These are phyloP conservation scores for Geopyxis carbonaria DNA, from an alignment of 495 filamentous ascomycete genomes.

Conservation along the genomic window DNA sequence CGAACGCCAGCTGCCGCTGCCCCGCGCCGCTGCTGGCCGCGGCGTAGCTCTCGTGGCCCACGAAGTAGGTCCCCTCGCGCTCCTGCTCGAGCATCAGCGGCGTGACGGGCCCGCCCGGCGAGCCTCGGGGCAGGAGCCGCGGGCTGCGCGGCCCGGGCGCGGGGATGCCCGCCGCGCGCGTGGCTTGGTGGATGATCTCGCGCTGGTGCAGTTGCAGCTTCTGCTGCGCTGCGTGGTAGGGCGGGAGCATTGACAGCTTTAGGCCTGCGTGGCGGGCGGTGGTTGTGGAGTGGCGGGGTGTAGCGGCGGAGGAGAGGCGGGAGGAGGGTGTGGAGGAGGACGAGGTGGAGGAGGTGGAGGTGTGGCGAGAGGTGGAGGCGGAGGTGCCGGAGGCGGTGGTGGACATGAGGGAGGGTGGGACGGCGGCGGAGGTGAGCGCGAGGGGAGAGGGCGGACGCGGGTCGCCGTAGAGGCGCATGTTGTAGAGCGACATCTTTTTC, in stretches of 20 bases:
- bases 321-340: background rate
- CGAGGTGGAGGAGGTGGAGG: background rate
- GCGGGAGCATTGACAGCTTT: background rate
- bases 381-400: constrained; percentile 18
- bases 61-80: constrained; percentile 33
- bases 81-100: constrained; percentile 47
- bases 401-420: constrained; percentile 19
- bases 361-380: constrained; percentile 14
- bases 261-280: constrained; percentile 4
- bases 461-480: constrained; percentile 4
- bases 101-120: constrained; percentile 61
- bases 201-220: constrained; percentile 41
- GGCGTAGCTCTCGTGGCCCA: constrained; percentile 25
- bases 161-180: constrained; percentile 29
- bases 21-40: background rate
- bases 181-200: constrained; percentile 41
- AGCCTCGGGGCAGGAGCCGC: constrained; percentile 48
- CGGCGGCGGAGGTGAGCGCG: constrained; percentile 14
- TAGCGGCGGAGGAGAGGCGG: background rate
- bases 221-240: constrained; percentile 18
- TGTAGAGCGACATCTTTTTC: constrained; percentile 4
- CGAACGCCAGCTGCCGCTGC: background rate
- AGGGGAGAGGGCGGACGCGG: constrained; percentile 16
- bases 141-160: constrained; percentile 41
- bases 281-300: constrained; percentile 1